These are phyloP conservation scores for Aspergillus puulaauensis DNA, from an alignment of 2,329 filamentous ascomycete genomes.

Conservation along the genomic window DNA sequence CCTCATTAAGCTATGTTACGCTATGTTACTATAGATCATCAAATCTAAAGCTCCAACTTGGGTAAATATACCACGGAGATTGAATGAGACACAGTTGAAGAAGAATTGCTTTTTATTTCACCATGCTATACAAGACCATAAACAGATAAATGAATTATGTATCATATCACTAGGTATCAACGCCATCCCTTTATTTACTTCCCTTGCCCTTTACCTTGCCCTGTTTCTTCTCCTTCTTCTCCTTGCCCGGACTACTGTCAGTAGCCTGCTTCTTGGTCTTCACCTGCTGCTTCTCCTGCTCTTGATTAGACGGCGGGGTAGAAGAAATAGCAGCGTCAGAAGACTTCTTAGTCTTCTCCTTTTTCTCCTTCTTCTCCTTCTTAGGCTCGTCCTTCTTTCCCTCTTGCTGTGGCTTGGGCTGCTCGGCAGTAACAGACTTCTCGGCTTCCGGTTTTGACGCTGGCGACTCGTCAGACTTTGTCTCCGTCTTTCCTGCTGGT, in stretches of 20 bases:
- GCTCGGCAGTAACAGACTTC: background rate
- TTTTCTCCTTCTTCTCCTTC: slow-evolving; percentile 17
- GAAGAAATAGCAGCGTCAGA: background rate
- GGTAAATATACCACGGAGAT: background rate
- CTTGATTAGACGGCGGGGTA: slow-evolving; percentile 1
- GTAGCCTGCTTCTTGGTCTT: slow-evolving; percentile 21
- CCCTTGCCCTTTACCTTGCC: slow-evolving; percentile 14
- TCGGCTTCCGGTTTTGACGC: slow-evolving; percentile 13
- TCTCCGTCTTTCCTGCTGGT: slow-evolving; percentile 16
- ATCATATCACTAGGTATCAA: background rate
- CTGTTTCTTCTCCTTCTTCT: slow-evolving; percentile 19
- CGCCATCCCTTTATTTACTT: slow-evolving; percentile 26
- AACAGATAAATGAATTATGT: background rate
- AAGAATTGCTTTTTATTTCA: slow-evolving; percentile 17
- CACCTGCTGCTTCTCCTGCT: slow-evolving; percentile 11
- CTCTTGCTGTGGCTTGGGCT: slow-evolving; percentile 1
- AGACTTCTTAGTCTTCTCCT: slow-evolving; percentile 16
- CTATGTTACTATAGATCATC: too few relatives aligned
- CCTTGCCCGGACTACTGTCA: slow-evolving; percentile 10
- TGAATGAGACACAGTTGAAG: background rate
- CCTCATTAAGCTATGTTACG: background rate
- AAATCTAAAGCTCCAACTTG: slow-evolving; percentile 1
- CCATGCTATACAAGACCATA: slow-evolving; percentile 8
- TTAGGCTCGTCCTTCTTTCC: slow-evolving; percentile 18
- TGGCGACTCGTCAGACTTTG: slow-evolving; percentile 14